Evolutionary conservation across 1,139 yeast genomes (phyloP).

Genomic region (Saccharomyces hybrid): DNA sequence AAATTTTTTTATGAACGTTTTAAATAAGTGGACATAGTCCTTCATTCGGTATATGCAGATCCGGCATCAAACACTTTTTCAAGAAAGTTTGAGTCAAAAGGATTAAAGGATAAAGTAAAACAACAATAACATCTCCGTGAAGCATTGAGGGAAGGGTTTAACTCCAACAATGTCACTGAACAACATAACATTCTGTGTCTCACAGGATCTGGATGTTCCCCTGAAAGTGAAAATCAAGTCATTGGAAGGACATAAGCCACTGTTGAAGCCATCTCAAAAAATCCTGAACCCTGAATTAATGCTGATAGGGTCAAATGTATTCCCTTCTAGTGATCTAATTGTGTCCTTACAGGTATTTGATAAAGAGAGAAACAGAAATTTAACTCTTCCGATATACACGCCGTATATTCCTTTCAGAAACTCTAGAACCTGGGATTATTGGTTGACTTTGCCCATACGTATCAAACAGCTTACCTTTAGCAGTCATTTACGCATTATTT

Average conservation of each 20-base stretch:
- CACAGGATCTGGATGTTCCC: slow-evolving; percentile 62
- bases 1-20: not conserved
- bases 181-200: slow-evolving; percentile 62
- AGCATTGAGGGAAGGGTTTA: not conserved
- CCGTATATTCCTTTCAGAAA: slow-evolving; percentile 53
- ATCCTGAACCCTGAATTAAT: slow-evolving; percentile 48
- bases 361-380: slow-evolving; percentile 40
- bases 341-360: slow-evolving; percentile 57
- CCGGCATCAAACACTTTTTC: not conserved
- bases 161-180: slow-evolving; percentile 34
- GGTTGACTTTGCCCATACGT: slow-evolving; percentile 63
- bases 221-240: slow-evolving; percentile 42
- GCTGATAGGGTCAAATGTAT: slow-evolving; percentile 44
- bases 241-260: slow-evolving; percentile 42
- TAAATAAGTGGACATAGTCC: not conserved
- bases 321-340: slow-evolving; percentile 52
- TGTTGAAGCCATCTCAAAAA: slow-evolving; percentile 47
- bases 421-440: slow-evolving; percentile 46
- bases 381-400: slow-evolving; percentile 64
- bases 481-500: slow-evolving; percentile 51
- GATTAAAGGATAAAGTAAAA: not conserved
- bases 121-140: not conserved
- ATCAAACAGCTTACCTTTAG: slow-evolving; percentile 62
- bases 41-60: not conserved
- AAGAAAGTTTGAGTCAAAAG: not conserved